Base-by-base conservation (phyloP, 495 filamentous ascomycete genomes). In the Gamarada debralockiae region DNA sequence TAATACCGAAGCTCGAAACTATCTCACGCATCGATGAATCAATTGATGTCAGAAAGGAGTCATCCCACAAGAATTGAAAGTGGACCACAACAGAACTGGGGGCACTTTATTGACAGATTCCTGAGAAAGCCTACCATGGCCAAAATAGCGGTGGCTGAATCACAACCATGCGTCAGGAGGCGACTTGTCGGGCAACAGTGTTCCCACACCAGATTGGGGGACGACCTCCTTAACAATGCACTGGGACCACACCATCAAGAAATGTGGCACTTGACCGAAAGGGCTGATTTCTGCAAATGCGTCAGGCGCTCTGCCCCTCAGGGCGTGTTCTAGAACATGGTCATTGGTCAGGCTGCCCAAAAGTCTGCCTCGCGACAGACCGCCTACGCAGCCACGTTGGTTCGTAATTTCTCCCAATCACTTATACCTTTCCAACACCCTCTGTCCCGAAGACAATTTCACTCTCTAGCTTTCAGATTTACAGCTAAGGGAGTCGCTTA, bases 231-330 rank as follows among this genome's bases (percentile, higher is more conserved):
- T 20, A 25, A 20, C 39, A 44, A 44, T 17, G n/a, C 4, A 44
- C 22, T 44, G 41, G 41, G 22, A 44, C 41, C 41, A 44, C 41
- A 44, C 41, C 41, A 44, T 44, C 41, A 44, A 44, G 15, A 21
- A 20, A 17, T 22, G 41, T 42, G 17, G 41, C 4, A 23, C 41
- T 17, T 22, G 41, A 44, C 31, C 8, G 8, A 34, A n/a, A 34
- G 31, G n/a, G 31, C 31, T 34, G 41, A 44, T 44, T 44, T 20
- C 7, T 14, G 41, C 41, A 10, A 20, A 17, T 44, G 31, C 14
- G 41, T 7, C 41, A 44, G 41, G 41, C 41, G 22, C 41, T 18
- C 41, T 25, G 31, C n/a, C 31, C 31, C 31, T 34, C 9, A 20
- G 41, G 41, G 41, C 41, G 15, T 18, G 41, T 25, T 20, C 17